Evolutionary conservation across 139 green algal species (phyloP).

Genomic region (Bryopsis sp.): DNA sequence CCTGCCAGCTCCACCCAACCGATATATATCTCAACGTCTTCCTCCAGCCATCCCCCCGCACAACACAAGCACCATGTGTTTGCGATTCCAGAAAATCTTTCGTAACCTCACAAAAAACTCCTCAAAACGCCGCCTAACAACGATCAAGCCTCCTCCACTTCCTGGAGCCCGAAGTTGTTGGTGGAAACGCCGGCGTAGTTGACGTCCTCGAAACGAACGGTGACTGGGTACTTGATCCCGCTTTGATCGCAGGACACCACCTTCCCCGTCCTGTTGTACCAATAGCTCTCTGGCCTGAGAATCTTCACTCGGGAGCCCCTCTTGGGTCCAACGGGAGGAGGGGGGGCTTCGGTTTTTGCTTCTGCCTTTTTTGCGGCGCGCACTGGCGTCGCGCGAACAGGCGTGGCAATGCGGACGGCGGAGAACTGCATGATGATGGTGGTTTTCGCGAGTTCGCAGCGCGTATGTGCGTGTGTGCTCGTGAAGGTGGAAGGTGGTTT

Average conservation of each 20-base stretch:
- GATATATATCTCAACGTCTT: no score
- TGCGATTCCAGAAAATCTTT: no score
- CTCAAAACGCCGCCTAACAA: no score
- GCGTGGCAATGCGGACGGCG: neutral
- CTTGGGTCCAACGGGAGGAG: neutral
- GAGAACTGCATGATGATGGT: slow-evolving; percentile 1
- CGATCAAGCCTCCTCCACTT: slow-evolving; percentile 63
- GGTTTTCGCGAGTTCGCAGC: no score
- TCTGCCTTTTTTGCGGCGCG: neutral
- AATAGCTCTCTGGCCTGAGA: slow-evolving; percentile 95
- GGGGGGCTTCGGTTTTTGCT: neutral
- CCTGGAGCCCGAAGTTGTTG: slow-evolving; percentile 98
- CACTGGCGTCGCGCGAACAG: neutral
- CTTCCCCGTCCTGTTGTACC: slow-evolving; percentile 97
- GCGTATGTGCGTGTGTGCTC: no score
- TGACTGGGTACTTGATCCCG: slow-evolving; percentile 93
- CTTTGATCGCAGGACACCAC: slow-evolving; percentile 97
- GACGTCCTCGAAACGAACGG: slow-evolving; percentile 94
- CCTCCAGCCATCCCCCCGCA: no score
- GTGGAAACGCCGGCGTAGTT: slow-evolving; percentile 97
- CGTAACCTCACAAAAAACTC: no score
- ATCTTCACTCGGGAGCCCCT: slow-evolving; percentile 66
- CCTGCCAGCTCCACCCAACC: no score
- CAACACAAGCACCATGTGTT: no score
- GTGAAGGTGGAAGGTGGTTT: no score